Evolutionary conservation across 2,329 filamentous ascomycete species (phyloP).

Genomic region (Diplodia seriata): DNA sequence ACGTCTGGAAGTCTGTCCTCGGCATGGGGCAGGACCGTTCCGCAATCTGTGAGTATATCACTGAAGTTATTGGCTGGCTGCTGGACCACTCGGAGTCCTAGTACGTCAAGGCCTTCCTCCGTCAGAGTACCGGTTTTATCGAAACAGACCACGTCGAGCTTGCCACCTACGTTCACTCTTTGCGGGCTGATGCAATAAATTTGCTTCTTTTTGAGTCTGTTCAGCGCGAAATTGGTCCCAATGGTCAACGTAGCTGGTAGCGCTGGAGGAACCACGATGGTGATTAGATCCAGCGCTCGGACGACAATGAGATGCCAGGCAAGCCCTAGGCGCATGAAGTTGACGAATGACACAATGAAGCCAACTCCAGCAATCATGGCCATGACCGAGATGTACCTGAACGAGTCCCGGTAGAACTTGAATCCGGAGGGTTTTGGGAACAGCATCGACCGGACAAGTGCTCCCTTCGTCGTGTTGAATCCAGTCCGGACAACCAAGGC

Average conservation of each 20-base stretch:
- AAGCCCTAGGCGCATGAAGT: constrained; percentile 84
- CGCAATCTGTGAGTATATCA: constrained; percentile 73
- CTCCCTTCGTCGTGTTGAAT: constrained; percentile 97
- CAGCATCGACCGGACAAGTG: constrained; percentile 94
- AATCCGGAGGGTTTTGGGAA: constrained; percentile 98
- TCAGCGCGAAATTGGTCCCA: constrained; percentile 92
- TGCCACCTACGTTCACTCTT: constrained; percentile 93
- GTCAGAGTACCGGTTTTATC: constrained; percentile 99
- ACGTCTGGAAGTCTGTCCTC: constrained; percentile 65
- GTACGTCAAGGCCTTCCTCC: constrained; percentile 91
- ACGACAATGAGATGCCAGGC: constrained; percentile 91
- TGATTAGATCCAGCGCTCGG: constrained; percentile 91
- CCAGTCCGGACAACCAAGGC: constrained; percentile 93
- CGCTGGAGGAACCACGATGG: constrained; percentile 94
- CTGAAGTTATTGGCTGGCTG: constrained; percentile 70
- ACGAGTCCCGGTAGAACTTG: constrained; percentile 98
- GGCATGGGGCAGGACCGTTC: constrained; percentile 63
- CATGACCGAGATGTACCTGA: constrained; percentile 98
- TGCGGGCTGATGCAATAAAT: constrained; percentile 99
- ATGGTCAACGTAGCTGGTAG: constrained; percentile 94
- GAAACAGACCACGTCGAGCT: constrained; percentile 95
- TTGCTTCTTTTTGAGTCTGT: constrained; percentile 81
- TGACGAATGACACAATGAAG: constrained; percentile 89
- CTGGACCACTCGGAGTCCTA: constrained; percentile 83
- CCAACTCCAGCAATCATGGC: constrained; percentile 82